Conservation (phyloP, 129 eudicot genomes). For the Silybum marianum region DNA sequence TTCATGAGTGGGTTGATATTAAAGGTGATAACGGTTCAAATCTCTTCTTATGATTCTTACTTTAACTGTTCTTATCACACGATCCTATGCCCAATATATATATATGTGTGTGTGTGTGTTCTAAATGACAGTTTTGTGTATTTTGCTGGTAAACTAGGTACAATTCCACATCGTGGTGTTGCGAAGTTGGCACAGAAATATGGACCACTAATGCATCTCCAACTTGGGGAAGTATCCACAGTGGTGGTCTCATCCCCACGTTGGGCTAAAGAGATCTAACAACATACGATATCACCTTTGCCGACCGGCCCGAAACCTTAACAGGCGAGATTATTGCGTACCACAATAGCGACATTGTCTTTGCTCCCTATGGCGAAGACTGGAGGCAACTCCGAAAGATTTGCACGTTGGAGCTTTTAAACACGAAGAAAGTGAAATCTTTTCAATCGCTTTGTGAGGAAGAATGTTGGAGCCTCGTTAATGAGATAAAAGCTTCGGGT, state of each 20-base stretch:
- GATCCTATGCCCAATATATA: too few species aligned
- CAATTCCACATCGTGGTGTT: constrained; percentile 13
- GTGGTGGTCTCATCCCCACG: constrained; percentile 26
- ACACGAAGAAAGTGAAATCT: constrained; percentile 24
- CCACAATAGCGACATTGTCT: not conserved
- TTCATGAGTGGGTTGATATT: too few species aligned
- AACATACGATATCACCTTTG: constrained; percentile 16
- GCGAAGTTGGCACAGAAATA: constrained; percentile 6
- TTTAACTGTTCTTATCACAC: too few species aligned
- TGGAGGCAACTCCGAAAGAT: constrained; percentile 31
- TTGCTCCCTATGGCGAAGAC: constrained; percentile 26
- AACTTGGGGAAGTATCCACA: constrained; percentile 22
- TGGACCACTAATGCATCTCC: constrained; percentile 29
- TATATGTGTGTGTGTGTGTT: too few species aligned
- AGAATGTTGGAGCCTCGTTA: too few species aligned
- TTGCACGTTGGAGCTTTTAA: constrained; percentile 33
- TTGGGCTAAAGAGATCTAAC: constrained; percentile 21
- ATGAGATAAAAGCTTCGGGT: too few species aligned
- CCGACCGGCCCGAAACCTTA: constrained; percentile 14
- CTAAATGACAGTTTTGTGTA: not conserved
- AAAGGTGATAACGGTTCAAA: too few species aligned
- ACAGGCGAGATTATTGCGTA: not conserved
- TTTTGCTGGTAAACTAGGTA: not conserved
- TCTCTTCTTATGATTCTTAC: too few species aligned
- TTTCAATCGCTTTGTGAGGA: not conserved